phyloP scores from a whole-genome alignment of 169 alveolate genomes.

The Cryptosporidium parvum region DNA sequence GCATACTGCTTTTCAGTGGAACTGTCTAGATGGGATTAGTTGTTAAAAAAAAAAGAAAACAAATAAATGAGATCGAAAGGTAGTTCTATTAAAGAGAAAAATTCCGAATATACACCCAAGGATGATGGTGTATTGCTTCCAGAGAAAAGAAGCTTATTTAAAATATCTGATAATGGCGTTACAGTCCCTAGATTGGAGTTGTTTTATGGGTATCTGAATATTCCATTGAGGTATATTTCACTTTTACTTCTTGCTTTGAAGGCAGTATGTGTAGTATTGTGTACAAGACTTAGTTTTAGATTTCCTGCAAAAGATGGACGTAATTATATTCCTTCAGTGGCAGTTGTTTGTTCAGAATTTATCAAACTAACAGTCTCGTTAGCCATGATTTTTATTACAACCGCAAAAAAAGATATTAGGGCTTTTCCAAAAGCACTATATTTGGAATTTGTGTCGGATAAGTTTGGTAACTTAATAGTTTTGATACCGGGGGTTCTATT shows the following conservation, averaged over 20 bases:
- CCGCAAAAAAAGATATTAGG: slow-evolving; percentile 41
- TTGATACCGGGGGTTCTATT: slow-evolving; percentile 49
- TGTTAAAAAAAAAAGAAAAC: background rate
- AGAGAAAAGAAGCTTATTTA: slow-evolving; percentile 4
- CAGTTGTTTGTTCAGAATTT: slow-evolving; percentile 49
- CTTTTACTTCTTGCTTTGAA: slow-evolving; percentile 27
- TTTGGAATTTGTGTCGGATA: slow-evolving; percentile 15
- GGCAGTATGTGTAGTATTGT: slow-evolving; percentile 46
- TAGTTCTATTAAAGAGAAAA: background rate
- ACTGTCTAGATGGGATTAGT: slow-evolving; percentile 11
- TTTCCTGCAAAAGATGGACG: slow-evolving; percentile 64
- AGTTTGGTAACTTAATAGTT: slow-evolving; percentile 24
- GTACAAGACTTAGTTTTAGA: slow-evolving; percentile 51
- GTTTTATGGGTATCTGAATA: slow-evolving; percentile 7
- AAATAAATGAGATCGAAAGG: slow-evolving; percentile 7
- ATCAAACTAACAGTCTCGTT: slow-evolving; percentile 37
- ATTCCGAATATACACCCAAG: background rate
- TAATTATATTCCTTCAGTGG: slow-evolving; percentile 42
- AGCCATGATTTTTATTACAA: slow-evolving; percentile 37
- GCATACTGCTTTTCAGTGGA: background rate
- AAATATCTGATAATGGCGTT: slow-evolving; percentile 13
- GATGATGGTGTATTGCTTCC: slow-evolving; percentile 2
- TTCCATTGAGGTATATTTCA: slow-evolving; percentile 43
- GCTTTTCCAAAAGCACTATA: slow-evolving; percentile 36
- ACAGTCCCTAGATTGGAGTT: slow-evolving; percentile 36